A percentile compares a stretch with the other conserved stretches of the same genome.
These are phyloP conservation scores for Colletotrichum musicola DNA, from an alignment of 2,329 filamentous ascomycete genomes.

Conservation along the genomic window DNA sequence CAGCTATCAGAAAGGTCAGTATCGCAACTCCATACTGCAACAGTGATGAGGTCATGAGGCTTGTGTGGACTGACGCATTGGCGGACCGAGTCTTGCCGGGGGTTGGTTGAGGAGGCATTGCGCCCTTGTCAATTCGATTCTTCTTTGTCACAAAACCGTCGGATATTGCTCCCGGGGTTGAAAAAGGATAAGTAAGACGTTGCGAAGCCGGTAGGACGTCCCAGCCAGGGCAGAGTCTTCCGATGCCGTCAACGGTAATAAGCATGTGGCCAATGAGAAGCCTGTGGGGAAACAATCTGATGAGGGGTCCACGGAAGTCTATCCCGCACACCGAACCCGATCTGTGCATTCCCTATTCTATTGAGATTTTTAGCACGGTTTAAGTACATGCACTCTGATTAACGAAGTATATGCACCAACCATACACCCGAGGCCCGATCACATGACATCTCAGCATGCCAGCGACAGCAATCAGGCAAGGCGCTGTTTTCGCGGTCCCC, in stretches of 20 bases:
- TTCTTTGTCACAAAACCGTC: background rate
- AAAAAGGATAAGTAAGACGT: background rate
- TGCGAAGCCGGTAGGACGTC: background rate
- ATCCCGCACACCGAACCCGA: constrained; percentile 11
- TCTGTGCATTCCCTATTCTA: background rate
- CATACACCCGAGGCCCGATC: background rate
- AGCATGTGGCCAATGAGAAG: constrained; percentile 14
- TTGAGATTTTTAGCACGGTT: background rate
- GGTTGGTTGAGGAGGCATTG: constrained; percentile 31
- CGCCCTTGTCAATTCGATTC: background rate
- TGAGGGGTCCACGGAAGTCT: constrained; percentile 21
- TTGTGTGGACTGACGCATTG: constrained; percentile 31
- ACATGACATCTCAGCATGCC: no score
- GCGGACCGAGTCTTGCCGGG: constrained; percentile 31
- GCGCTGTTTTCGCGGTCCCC: no score
- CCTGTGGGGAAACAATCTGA: constrained; percentile 5
- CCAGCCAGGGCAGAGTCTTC: constrained; percentile 12
- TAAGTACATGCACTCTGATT: background rate
- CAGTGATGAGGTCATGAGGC: constrained; percentile 14
- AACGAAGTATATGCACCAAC: background rate
- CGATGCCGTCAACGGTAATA: constrained; percentile 10
- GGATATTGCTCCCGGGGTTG: background rate
- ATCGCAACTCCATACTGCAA: background rate
- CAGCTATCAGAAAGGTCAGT: constrained; percentile 26
- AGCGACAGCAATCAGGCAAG: no score